Percentiles rank a stretch among this genome's conserved stretches.
phyloP scores from a whole-genome alignment of 129 eudicot species.

The Tanacetum coccineum region DNA sequence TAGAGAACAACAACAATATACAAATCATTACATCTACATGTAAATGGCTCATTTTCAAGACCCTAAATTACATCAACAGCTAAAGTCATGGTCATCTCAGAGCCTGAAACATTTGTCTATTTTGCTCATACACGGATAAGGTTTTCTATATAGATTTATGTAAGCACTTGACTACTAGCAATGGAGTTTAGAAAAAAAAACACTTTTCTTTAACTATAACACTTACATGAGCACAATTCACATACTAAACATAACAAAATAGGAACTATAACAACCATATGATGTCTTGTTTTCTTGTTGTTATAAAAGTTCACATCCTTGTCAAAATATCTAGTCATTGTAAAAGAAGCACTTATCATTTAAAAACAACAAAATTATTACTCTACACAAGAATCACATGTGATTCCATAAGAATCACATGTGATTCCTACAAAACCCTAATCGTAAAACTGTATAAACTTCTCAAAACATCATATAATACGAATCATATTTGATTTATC shows the following conservation, averaged over 20 bases:
- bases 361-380: background rate
- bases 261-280: background rate
- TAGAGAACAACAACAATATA: conserved; percentile 12
- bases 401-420: too few species aligned
- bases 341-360: background rate
- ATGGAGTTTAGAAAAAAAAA: background rate
- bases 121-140: background rate
- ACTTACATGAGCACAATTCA: background rate
- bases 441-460: too few species aligned
- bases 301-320: background rate
- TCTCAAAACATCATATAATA: too few species aligned
- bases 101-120: conserved; percentile 1
- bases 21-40: background rate
- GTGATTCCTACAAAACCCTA: too few species aligned
- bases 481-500: too few species aligned
- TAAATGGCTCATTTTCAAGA: background rate
- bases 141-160: background rate
- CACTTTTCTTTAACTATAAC: conserved; percentile 3
- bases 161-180: background rate
- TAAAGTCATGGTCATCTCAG: background rate
- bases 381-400: too few species aligned
- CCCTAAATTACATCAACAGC: conserved; percentile 2
- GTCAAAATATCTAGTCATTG: background rate
- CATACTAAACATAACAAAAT: background rate
- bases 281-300: background rate